phyloP scores from a whole-genome alignment of 139 green algal species.

The Coccomyxa sp. region DNA sequence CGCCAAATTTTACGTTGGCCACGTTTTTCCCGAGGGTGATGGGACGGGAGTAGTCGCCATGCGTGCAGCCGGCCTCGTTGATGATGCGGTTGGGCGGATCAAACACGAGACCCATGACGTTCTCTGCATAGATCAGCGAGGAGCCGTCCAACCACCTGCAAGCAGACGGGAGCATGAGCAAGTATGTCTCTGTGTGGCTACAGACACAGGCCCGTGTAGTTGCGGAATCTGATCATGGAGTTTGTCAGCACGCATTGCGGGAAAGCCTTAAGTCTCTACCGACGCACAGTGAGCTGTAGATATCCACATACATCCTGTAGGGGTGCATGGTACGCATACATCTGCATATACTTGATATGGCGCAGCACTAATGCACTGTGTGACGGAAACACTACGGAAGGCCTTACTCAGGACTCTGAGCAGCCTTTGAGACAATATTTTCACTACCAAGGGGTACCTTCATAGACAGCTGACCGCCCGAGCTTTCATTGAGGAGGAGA shows the following conservation, averaged over 20 bases:
- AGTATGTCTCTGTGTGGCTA: neutral
- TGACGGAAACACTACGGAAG: neutral
- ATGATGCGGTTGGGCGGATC: neutral
- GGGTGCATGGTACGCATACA: too few relatives aligned
- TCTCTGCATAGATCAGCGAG: neutral
- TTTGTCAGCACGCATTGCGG: too few relatives aligned
- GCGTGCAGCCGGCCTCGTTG: neutral
- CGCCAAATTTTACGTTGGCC: neutral
- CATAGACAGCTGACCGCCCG: neutral
- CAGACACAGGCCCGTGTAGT: neutral
- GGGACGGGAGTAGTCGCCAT: neutral
- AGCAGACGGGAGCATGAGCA: neutral
- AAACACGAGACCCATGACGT: neutral
- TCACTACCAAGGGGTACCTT: neutral
- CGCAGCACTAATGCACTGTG: too few relatives aligned
- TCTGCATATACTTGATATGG: too few relatives aligned
- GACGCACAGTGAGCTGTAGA: neutral
- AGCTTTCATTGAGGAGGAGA: neutral
- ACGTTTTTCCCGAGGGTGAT: neutral
- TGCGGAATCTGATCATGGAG: neutral
- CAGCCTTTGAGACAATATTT: neutral
- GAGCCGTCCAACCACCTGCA: neutral
- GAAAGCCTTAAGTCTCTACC: neutral
- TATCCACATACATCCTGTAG: neutral
- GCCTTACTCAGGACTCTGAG: neutral